Conservation (phyloP, 257 asterid species). For the Mentha longifolia region DNA sequence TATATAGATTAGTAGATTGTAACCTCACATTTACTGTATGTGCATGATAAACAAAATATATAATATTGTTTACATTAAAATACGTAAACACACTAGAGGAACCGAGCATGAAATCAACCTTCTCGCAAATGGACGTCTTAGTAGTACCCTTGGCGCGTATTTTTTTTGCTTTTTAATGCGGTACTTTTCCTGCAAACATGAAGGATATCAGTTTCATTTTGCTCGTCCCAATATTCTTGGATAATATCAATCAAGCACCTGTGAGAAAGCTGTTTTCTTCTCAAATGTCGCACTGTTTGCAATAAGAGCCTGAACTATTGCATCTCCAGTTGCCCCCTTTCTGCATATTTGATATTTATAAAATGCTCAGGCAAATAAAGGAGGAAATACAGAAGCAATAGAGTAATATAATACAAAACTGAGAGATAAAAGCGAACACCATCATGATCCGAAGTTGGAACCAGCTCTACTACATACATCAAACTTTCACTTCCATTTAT, state of each 20-base stretch:
- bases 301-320: slow-evolving; percentile 90
- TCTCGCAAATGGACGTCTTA: slow-evolving; percentile 89
- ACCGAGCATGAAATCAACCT: slow-evolving; percentile 50
- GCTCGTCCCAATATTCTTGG: slow-evolving; percentile 1
- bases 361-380: slow-evolving; percentile 18
- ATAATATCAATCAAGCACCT: slow-evolving; percentile 48
- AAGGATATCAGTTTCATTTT: slow-evolving; percentile 30
- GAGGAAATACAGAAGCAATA: neutral
- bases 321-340: slow-evolving; percentile 77
- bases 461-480: neutral
- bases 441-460: slow-evolving; percentile 7
- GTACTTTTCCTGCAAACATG: slow-evolving; percentile 79
- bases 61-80: slow-evolving; percentile 18
- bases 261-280: slow-evolving; percentile 93
- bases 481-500: neutral
- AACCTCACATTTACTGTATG: neutral
- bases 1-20: neutral
- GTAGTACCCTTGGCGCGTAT: slow-evolving; percentile 88
- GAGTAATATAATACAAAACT: neutral
- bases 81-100: neutral
- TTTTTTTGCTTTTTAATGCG: slow-evolving; percentile 95
- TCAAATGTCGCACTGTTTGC: slow-evolving; percentile 92
- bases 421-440: slow-evolving; percentile 14
- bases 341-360: slow-evolving; percentile 50
- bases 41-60: neutral